Evolutionary conservation across 1,284 basidiomycete genomes (phyloP), one percentile per base, ranked within the genome.

Genomic region (Ganoderma meredithae): DNA sequence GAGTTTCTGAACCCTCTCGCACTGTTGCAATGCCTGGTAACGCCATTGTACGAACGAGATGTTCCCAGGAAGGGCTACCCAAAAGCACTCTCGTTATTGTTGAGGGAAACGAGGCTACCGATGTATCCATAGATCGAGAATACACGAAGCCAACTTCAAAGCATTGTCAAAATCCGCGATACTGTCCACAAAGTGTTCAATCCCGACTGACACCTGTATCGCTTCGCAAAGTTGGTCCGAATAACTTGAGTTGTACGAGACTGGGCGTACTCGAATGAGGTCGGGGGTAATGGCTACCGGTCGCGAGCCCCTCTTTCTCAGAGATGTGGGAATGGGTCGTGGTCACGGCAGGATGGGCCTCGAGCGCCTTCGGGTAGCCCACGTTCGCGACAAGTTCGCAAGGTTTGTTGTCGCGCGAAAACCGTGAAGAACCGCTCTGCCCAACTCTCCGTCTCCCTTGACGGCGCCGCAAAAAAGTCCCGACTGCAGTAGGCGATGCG

Each of bases 301-400:
- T 84, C 1, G 83, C 79, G 39, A 85, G 63, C 78, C 92, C 90
- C 79, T 95, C 94, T 68, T 88, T 88, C 40, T 83, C 84, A 1
- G 83, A 84, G 65, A 95, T 83, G 79, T 96, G 95, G 69, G 90
- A 85, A 78, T 96, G 95, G 0, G 95, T 97, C 15, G 95, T 97
- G 52, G 88, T 88, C n/a, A n/a, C n/a, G 9, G 90, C 89, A 10
- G 95, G 94, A 78, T 95, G 94, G 73, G 95, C 93, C 44, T 93
- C 91, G 19, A 95, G 85, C 3, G 92, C 94, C 81, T 95, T 95
- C 36, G 92, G 91, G 73, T 95, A 88, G 6, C 89, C 91, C 36
- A 95, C 92, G 76, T 95, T 95, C 19, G 91, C 92, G 15, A 94
- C 36, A 95, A 92, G 76, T 95, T 95, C 19, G 91, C 92, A 17